Base-by-base conservation (phyloP, 164 flowering plant genomes). In the Dillenia suffruticosa region DNA sequence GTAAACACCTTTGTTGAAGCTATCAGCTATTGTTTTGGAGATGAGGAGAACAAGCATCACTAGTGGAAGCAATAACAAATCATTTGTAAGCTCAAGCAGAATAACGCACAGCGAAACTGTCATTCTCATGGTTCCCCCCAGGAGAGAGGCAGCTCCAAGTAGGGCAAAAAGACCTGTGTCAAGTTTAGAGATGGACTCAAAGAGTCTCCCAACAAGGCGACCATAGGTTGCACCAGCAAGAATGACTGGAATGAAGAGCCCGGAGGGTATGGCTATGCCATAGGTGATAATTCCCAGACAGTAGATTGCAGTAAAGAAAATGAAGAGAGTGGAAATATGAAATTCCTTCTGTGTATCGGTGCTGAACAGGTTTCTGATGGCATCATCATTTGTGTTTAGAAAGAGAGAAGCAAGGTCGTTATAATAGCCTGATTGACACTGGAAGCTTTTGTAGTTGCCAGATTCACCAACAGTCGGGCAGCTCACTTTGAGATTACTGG, bases 21-120 rank as follows among this genome's bases (percentile, higher is more conserved):
- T 16, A 61, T 75, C 79, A 12, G 73, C 79, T 46, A 72, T 73
- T 11, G 79, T 77, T 78, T 76, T 90, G 90, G 81, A 93, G 56
- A 72, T 59, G 1, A 75, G 72, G 19, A 75, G 76, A 14, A 64
- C 73, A 45, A 75, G 51, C 76, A 75, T 75, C 12, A 72, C 70
- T 3, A 75, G 70, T 16, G 79, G 79, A 17, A 75, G 79, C 60
- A 72, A 48, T 11, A 75, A 26, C 9, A 75, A 56, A 52, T 75
- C 70, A 53, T 75, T 75, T 9, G 79, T 75, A 44, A 75, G 76
- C 61, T 75, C 79, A 26, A 75, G 76, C 12, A 75, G 43, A 24
- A 77, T 77, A 3, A 77, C 86, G 66, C 80, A 77, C 0, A 76
- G 72, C 7, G 80, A 76, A 49, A 76, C 80, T 4, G 80, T 76